Base-by-base conservation (phyloP, 768 basidiomycete genomes). In the Rhizopogon vulgaris region DNA sequence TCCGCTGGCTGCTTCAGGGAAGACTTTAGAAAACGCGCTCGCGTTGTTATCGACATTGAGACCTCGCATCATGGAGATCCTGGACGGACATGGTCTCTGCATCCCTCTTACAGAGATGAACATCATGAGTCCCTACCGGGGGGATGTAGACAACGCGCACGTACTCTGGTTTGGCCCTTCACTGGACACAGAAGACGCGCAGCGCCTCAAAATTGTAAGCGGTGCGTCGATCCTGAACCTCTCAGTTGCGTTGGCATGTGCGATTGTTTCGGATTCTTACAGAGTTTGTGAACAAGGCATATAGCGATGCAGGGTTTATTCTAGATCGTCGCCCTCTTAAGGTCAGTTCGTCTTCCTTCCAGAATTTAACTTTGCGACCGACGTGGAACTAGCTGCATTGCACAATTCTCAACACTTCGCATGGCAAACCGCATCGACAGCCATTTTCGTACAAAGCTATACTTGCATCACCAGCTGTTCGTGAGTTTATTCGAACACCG, bases 141-240 rank as follows among this genome's bases (percentile, higher is more conserved):
- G 69, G 0, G 58, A 69, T 60, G 63, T 59, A 17, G 58, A 71
- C 59, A 57, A 70, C 39, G 81, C 82, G 5, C 76, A 82, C 49
- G 79, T 84, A 18, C 69, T 86, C 24, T 85, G 77, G 70, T 56
- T 77, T 10, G 82, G 79, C 1, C 82, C 84, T 1, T 52, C 63
- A 6, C 54, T 61, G 42, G 65, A 71, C 48, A 57, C 58, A 9
- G 66, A 69, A 27, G 63, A 69, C 9, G 66, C 65, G 1, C 51
- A 37, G 34, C 58, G 61, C 38, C 49, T 79, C 12, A 64, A 57
- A 28, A 45, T 45, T 5, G 67, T 77, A 7, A 62, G 68, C 37
- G 65, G 76, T 77, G 32, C 57, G 68, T 59, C n/a, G 36, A 6
- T n/a, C n/a, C 28, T 28, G 8, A 6, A 4, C 18, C 22, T 10